phyloP scores from a whole-genome alignment of 306 rosid species.

The Pterocarpus macrocarpus region DNA sequence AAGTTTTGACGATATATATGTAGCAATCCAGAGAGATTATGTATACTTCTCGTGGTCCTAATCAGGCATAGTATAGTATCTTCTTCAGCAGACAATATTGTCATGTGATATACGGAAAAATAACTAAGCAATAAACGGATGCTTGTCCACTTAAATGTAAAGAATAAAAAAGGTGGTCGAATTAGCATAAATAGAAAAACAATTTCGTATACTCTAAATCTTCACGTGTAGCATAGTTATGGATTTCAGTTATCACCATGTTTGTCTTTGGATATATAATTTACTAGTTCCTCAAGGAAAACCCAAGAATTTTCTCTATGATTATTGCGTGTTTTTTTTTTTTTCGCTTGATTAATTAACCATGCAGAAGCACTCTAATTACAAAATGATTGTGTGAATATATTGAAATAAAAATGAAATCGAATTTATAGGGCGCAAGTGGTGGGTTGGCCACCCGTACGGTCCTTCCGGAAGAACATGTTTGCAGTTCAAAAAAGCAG shows the following conservation, averaged over 20 bases:
- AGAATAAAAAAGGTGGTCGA: no score
- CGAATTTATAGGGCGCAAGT: slow-evolving; percentile 71
- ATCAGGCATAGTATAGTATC: no score
- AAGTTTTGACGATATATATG: background rate
- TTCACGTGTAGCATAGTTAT: background rate
- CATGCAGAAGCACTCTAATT: background rate
- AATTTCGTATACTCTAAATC: no score
- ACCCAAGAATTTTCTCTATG: background rate
- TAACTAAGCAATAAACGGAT: no score
- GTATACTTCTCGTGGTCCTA: no score
- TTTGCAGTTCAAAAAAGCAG: slow-evolving; percentile 47
- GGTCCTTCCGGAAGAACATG: slow-evolving; percentile 80
- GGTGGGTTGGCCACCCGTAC: slow-evolving; percentile 98
- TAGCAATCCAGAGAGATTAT: no score
- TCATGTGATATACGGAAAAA: no score
- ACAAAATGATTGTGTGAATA: slow-evolving; percentile 1
- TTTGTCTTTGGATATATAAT: background rate
- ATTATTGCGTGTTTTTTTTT: background rate
- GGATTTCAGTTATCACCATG: background rate
- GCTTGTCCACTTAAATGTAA: no score
- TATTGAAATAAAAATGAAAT: background rate
- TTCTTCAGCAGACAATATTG: no score
- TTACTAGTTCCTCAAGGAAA: background rate
- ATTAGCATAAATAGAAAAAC: no score
- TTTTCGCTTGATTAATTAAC: background rate